Base-by-base conservation (phyloP, 345 rosid species). In the Bretschneidera sinensis region DNA sequence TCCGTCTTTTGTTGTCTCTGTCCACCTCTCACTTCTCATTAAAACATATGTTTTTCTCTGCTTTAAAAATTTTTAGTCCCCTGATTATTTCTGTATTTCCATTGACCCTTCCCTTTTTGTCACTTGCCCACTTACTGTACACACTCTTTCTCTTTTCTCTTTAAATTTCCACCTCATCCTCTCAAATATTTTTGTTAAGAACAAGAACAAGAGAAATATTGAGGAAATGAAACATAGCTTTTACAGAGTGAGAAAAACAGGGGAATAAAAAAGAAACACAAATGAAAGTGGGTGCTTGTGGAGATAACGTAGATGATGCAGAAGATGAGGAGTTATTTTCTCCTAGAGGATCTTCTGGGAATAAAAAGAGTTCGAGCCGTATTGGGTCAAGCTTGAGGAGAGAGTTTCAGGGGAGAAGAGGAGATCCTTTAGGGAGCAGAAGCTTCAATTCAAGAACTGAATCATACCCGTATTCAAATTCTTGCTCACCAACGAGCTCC, bases 241-340 rank as follows among this genome's bases (percentile, higher is more conserved):
- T n/a, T 8, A 21, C 65, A 43, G 25, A 24, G 57, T 50, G 62
- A 49, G 47, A 55, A 70, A 33, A 50, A 59, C 62, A 57, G 51
- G 67, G 21, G 19, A 24, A 48, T 2, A 8, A 23, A 24, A 54
- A 50, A 48, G 45, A 21, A 59, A 50, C 28, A 39, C 54, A n/a
- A n/a, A n/a, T n/a, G n/a, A n/a, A 66, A 43, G 77, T 59, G 17
- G 61, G 71, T 22, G 50, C 72, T 61, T 61, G 73, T 45, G 67
- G 61, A 54, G 66, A 63, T 49, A 69, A 59, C 54, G 66, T 60
- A 11, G 75, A 70, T 25, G 87, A 83, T 1, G 79, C 67, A 0
- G 97, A 82, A 1, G 87, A 87, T n/a, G 99, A 94, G 13, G 89
- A 85, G 74, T 94, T 91, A 68, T 91, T 74, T 64, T 94, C 99